Evolutionary conservation across 2,329 filamentous ascomycete species (phyloP), one percentile per base, ranked within the genome.

Genomic region (Lachnum nothofagi): DNA sequence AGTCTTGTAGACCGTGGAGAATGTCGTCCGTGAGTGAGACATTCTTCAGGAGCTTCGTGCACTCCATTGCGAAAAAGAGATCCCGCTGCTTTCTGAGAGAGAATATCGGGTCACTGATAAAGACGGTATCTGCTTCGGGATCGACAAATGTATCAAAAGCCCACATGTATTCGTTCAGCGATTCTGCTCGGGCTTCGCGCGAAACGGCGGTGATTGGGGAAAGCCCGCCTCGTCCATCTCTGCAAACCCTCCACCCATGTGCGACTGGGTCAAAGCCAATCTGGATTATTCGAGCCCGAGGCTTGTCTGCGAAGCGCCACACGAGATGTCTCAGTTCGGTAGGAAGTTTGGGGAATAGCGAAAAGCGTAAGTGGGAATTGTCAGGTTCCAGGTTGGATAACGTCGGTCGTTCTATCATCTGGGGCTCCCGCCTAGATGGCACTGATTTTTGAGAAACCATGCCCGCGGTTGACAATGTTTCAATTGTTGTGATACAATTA

Each of bases 101-200:
- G 25, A 55, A 54, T 20, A 48, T 45, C 9, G 40, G 46, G 33
- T 57, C 56, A 23, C 54, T 53, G 46, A 56, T 48, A 34, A 52
- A 55, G 29, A 59, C 47, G 8, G 45, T 55, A 23, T 57, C 56
- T 17, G 43, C 29, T 16, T 48, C 33, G 5, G 55, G 33, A 33
- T 57, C 51, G 14, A 57, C 29, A 35, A 40, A 52, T 3, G 54
- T 51, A 22, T 44, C 52, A 17, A 59, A 53, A 6, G 37, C 8
- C 27, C 12, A 33, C 17, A 27, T 48, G 29, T 55, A 57, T 29
- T 35, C 22, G 23, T 48, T 51, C 31, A 55, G 34, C 20, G 49
- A 46, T 43, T 52, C 51, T 23, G 27, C 22, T 8, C 54, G 52
- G 6, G 56, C 52, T 35, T 56, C 56, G 22, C 34, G 43, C 25